Evolutionary conservation across 805 yeast species (phyloP).

Genomic region (Saccharomycopsis oosterbeekiorum): DNA sequence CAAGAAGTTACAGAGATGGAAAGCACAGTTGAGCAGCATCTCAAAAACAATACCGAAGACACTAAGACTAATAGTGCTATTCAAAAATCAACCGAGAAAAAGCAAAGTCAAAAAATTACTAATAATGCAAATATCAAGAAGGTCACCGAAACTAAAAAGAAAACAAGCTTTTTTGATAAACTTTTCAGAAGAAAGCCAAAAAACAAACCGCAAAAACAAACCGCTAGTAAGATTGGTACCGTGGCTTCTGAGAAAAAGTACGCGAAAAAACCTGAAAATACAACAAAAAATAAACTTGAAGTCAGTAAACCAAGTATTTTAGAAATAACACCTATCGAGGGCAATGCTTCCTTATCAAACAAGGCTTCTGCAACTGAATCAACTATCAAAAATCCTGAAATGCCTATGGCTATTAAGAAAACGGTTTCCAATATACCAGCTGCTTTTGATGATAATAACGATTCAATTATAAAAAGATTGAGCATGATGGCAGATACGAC

Average conservation of each 20-base stretch:
- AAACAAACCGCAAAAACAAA: background rate
- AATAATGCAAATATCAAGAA: background rate
- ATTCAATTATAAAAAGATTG: background rate
- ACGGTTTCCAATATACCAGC: background rate
- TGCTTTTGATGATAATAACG: background rate
- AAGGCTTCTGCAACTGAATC: background rate
- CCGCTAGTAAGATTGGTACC: background rate
- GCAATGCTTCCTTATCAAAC: background rate
- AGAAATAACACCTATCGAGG: background rate
- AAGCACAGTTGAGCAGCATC: background rate
- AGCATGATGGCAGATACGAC: background rate
- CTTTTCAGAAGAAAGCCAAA: conserved; percentile 17
- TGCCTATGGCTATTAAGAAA: background rate
- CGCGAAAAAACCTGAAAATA: background rate
- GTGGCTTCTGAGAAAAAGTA: background rate
- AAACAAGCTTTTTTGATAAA: conserved; percentile 15
- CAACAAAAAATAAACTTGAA: background rate
- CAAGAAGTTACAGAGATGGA: background rate
- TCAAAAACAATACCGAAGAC: background rate
- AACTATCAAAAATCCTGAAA: background rate
- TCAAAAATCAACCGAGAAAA: background rate
- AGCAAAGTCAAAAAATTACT: background rate
- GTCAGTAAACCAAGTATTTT: background rate
- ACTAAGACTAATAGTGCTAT: background rate
- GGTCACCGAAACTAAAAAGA: conserved; percentile 4